Conservation (phyloP, 257 asterid genomes). For the Anisodus tanguticus region DNA sequence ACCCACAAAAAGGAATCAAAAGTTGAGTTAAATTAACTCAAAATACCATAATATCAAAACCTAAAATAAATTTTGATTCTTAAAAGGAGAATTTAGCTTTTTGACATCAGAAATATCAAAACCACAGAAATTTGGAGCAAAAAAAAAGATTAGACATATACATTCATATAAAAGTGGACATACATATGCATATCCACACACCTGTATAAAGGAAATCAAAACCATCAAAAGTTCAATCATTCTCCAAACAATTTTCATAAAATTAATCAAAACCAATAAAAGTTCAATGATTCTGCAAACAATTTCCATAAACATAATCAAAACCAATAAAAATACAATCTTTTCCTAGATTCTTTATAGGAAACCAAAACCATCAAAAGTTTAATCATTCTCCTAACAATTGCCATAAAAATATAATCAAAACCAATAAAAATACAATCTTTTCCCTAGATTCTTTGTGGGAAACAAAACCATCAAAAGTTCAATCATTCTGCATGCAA, state of each 20-base stretch:
- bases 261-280: neutral
- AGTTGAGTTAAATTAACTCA: neutral
- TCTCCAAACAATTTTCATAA: no score
- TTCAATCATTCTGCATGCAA: no score
- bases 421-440: neutral
- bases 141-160: no score
- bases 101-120: no score
- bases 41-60: constrained; percentile 20
- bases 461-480: neutral
- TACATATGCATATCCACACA: no score
- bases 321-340: neutral
- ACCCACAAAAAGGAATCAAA: neutral
- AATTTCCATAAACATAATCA: no score
- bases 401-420: neutral
- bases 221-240: neutral
- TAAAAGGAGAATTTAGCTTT: neutral
- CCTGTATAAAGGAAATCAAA: neutral
- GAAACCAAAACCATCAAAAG: no score
- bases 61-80: neutral
- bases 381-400: neutral
- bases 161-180: no score
- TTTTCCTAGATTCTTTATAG: no score
- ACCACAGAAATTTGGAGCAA: no score
- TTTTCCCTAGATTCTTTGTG: neutral
- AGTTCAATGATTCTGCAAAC: no score